A percentile compares a stretch with the other conserved stretches of the same genome.
phyloP scores from a whole-genome alignment of 2,329 filamentous ascomycete genomes.

The Exophiala aquamarina region DNA sequence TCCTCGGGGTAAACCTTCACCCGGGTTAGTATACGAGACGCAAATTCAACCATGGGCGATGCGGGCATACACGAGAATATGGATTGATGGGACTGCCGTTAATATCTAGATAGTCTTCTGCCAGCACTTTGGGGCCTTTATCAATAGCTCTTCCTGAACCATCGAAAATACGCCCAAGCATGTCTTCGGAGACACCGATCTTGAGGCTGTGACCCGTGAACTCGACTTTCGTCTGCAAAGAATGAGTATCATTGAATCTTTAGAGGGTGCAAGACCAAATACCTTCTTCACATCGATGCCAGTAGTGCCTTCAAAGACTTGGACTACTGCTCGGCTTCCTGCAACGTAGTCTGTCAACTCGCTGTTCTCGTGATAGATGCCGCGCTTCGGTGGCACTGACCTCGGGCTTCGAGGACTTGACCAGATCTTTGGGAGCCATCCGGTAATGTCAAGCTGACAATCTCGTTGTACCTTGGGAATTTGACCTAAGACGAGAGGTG shows the following conservation, averaged over 20 bases:
- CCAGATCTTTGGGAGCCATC: constrained; percentile 93
- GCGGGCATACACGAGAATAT: constrained; percentile 75
- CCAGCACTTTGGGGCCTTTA: constrained; percentile 96
- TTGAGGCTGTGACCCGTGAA: constrained; percentile 97
- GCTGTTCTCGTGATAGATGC: neutral
- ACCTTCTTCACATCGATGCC: constrained; percentile 99
- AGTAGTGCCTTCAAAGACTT: constrained; percentile 96
- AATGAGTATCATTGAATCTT: constrained; percentile 25
- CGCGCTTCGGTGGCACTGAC: constrained; percentile 50
- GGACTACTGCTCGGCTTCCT: constrained; percentile 93
- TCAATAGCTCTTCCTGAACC: constrained; percentile 97
- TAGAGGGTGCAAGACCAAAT: constrained; percentile 29
- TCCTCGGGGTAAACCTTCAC: constrained; percentile 95
- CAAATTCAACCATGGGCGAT: neutral
- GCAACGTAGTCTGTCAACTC: constrained; percentile 19
- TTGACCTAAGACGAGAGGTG: constrained; percentile 67
- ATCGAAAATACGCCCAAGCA: constrained; percentile 98
- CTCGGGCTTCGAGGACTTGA: constrained; percentile 96
- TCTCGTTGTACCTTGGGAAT: constrained; percentile 96
- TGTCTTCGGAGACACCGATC: constrained; percentile 98
- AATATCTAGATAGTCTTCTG: constrained; percentile 98
- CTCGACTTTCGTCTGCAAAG: constrained; percentile 84
- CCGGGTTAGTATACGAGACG: constrained; percentile 20
- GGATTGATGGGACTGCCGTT: constrained; percentile 99
- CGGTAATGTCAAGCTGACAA: constrained; percentile 90